Base-by-base conservation (phyloP, 2,329 filamentous ascomycete genomes). In the Ambrosiella beaveri region DNA sequence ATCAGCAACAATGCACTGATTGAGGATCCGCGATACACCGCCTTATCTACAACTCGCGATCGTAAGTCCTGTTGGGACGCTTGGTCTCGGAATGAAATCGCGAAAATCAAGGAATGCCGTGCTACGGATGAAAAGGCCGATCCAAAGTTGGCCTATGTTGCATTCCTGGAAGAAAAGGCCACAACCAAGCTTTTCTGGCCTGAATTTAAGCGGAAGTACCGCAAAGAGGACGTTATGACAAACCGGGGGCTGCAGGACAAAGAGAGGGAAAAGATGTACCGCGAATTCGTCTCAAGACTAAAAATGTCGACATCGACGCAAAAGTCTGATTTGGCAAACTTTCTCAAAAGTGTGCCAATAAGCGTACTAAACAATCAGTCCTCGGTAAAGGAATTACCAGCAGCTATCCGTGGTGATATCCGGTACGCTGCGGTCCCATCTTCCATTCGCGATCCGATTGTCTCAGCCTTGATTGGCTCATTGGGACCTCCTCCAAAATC, bases 151-250 rank as follows among this genome's bases (percentile, higher is more conserved):
- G 81, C 84, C 0, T 98, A 94, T 68, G 72, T 97, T 61, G 78
- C 79, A 0, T 85, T 98, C 62, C 74, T 98, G 37, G 82, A 91
- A 62, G 80, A 84, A 54, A 80, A 88, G 63, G 91, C 90, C 0
- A 93, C 84, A 0, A 85, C 88, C 0, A 97, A 95, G 71, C 76
- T 98, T 1, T 98, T 95, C 74, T 98, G 93, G 93, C 85, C 88
- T 0, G 93, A 98, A 68, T 98, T 98, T 71, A 88, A 87, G 65
- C 78, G 93, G 39, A 98, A 96, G 67, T 93, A 82, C 70, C 85
- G 85, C 63, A 90, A 85, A 63, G 89, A 95, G 62, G 70, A 79
- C 0, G 78, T 83, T 56, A 89, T 98, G 85, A 85, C 84, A 61
- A 85, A 91, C 60, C 73, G 79, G 37, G 78, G 75, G 55, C 74